These are phyloP conservation scores for Simmondsia chinensis DNA, from an alignment of 148 eudicot genomes.

Conservation along the genomic window DNA sequence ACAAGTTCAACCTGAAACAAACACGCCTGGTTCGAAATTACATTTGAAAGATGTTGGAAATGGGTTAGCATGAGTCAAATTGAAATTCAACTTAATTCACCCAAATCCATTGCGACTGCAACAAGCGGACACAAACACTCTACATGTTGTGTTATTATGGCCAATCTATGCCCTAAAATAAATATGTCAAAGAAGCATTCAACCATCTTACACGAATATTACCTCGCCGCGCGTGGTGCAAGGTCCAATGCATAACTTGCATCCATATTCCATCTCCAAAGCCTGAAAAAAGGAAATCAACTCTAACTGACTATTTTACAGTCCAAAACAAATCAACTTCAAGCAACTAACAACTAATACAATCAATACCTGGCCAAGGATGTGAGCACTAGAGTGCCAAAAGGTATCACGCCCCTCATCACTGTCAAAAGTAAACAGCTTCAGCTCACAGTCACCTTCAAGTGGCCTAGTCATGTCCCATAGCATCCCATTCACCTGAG, in stretches of 20 bases:
- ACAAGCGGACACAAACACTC: too few species aligned
- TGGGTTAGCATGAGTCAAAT: too few species aligned
- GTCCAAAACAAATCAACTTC: conserved; percentile 2
- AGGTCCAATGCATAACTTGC: conserved; percentile 91
- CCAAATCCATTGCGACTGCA: too few species aligned
- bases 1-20: too few species aligned
- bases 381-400: conserved; percentile 98
- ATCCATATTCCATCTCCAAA: conserved; percentile 82
- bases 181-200: too few species aligned
- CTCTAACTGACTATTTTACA: neutral
- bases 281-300: conserved; percentile 29
- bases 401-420: conserved; percentile 95
- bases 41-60: too few species aligned
- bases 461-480: conserved; percentile 95
- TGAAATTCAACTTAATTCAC: too few species aligned
- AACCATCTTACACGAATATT: too few species aligned
- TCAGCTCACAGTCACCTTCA: conserved; percentile 71
- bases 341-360: neutral
- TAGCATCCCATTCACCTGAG: conserved; percentile 48
- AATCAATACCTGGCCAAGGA: conserved; percentile 73
- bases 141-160: too few species aligned
- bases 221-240: conserved; percentile 99
- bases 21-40: too few species aligned
- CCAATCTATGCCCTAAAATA: too few species aligned
- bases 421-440: conserved; percentile 61